Evolutionary conservation across 768 basidiomycete species (phyloP).

Genomic region (Amanita jacksonii): DNA sequence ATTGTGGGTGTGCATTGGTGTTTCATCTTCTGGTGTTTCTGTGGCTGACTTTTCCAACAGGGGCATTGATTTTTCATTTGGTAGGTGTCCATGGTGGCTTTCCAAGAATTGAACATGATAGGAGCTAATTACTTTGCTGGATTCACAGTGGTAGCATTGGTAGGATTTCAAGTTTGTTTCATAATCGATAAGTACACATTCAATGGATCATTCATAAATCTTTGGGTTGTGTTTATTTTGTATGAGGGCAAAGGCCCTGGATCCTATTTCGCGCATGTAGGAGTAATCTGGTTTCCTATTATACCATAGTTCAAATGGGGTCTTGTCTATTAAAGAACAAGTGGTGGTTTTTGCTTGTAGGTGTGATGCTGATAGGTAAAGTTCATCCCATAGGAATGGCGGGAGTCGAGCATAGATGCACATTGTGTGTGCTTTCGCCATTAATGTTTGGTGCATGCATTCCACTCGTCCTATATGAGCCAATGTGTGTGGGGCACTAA

Average conservation of each 20-base stretch:
- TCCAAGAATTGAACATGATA: no score
- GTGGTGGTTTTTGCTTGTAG: background rate
- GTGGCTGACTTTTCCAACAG: background rate
- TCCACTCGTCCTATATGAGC: no score
- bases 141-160: background rate
- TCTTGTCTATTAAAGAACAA: constrained; percentile 5
- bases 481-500: no score
- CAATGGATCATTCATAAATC: background rate
- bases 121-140: no score
- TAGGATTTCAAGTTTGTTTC: constrained; percentile 1
- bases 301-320: constrained; percentile 15
- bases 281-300: constrained; percentile 15
- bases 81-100: no score
- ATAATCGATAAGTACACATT: constrained; percentile 1
- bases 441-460: background rate
- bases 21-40: no score
- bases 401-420: background rate
- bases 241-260: constrained; percentile 18
- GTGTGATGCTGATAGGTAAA: background rate
- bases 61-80: background rate
- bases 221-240: no score
- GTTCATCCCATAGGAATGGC: no score
- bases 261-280: constrained; percentile 23
- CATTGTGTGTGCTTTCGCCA: background rate
- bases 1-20: no score